These are phyloP conservation scores for Hypoxylon sp. DNA, from an alignment of 2,329 filamentous ascomycete genomes.

Conservation along the genomic window DNA sequence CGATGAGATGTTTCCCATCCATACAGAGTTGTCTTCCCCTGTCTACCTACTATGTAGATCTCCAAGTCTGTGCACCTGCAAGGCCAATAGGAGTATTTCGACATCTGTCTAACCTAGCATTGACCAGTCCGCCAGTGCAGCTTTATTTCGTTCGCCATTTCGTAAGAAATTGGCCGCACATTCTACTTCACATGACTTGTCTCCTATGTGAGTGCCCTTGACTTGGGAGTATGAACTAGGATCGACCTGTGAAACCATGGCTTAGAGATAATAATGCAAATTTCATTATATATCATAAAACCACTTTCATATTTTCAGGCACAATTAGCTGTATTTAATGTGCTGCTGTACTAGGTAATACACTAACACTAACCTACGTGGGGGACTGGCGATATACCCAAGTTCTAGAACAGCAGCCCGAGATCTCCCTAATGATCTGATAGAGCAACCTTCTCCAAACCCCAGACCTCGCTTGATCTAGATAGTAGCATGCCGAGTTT, in stretches of 20 bases:
- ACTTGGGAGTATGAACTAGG: slow-evolving; percentile 20
- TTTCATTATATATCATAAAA: not conserved
- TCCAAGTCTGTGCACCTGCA: slow-evolving; percentile 33
- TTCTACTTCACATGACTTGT: slow-evolving; percentile 37
- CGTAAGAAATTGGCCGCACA: slow-evolving; percentile 36
- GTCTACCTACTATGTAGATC: no score
- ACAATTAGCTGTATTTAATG: not conserved
- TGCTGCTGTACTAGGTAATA: not conserved
- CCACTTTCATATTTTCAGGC: not conserved
- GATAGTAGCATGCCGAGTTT: not conserved
- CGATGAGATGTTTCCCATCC: slow-evolving; percentile 11
- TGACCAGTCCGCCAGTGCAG: not conserved
- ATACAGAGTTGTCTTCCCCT: slow-evolving; percentile 21
- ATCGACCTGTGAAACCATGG: slow-evolving; percentile 4
- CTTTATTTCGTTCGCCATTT: slow-evolving; percentile 19
- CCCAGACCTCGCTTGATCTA: not conserved
- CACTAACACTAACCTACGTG: not conserved
- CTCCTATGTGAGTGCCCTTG: slow-evolving; percentile 30
- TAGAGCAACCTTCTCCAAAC: slow-evolving; percentile 1
- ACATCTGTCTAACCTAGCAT: slow-evolving; percentile 6
- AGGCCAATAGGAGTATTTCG: slow-evolving; percentile 36
- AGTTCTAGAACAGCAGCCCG: not conserved
- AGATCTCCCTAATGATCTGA: not conserved
- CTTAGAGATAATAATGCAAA: not conserved
- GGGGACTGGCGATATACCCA: no score